Conservation (phyloP, 441 rosid species). For the Rhodomyrtus psidioides region DNA sequence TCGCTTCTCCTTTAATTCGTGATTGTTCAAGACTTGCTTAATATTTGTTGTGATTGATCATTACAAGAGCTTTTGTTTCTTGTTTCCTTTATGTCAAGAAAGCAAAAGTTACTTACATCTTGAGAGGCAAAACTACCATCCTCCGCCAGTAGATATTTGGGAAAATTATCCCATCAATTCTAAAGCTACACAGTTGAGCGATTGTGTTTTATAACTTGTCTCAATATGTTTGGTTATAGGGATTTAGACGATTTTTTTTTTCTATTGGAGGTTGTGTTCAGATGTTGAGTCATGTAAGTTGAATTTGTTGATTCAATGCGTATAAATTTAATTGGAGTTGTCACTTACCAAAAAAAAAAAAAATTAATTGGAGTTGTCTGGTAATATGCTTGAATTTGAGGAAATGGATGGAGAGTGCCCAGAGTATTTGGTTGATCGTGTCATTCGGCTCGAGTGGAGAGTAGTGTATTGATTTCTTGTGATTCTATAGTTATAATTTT, state of each 20-base stretch:
- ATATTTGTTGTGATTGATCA: neutral
- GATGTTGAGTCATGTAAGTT: neutral
- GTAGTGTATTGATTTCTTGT: too few species aligned
- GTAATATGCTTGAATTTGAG: neutral
- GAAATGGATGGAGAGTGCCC: neutral
- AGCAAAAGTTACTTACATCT: neutral
- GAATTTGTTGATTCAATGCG: neutral
- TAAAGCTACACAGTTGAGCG: neutral
- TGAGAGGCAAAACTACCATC: neutral
- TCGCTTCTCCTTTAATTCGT: neutral
- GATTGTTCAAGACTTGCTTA: neutral
- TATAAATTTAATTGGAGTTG: neutral
- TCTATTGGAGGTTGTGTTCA: neutral
- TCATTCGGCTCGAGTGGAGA: too few species aligned
- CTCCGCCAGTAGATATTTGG: rapidly evolving
- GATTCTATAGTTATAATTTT: too few species aligned
- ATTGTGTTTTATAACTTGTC: neutral
- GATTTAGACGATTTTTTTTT: neutral
- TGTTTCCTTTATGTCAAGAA: neutral
- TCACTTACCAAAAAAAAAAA: too few species aligned
- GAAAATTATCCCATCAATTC: rapidly evolving
- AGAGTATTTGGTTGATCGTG: too few species aligned
- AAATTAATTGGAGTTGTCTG: too few species aligned
- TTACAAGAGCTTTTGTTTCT: neutral
- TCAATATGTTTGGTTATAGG: neutral